phyloP scores from a whole-genome alignment of 208 protist species.

The Acanthamoeba triangularis region DNA sequence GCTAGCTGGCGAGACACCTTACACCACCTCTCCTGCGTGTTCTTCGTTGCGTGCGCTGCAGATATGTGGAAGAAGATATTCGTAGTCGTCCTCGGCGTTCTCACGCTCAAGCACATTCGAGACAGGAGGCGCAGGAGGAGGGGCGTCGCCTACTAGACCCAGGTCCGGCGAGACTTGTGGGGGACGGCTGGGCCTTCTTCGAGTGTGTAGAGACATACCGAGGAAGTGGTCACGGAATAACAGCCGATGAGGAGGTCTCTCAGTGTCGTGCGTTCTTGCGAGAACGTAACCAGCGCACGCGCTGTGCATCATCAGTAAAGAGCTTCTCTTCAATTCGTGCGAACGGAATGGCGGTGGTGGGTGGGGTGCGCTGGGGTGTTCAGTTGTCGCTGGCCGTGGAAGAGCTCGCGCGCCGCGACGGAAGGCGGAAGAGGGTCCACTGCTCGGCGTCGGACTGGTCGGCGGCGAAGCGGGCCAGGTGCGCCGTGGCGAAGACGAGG shows the following conservation, averaged over 20 bases:
- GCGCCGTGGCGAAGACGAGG: conserved; percentile 20
- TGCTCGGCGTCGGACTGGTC: conserved; percentile 38
- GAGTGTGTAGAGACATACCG: neutral
- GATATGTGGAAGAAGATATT: conserved; percentile 32
- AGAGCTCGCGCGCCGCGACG: neutral
- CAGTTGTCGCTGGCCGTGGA: neutral
- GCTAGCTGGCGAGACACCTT: neutral
- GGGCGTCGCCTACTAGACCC: neutral
- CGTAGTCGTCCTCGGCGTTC: conserved; percentile 1
- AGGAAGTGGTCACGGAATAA: neutral
- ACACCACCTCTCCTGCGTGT: neutral
- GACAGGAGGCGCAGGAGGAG: conserved; percentile 9
- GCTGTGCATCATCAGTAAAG: too few relatives aligned
- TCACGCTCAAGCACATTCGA: conserved; percentile 41
- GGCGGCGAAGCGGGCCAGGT: conserved; percentile 32
- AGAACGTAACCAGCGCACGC: too few relatives aligned
- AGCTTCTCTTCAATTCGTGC: too few relatives aligned
- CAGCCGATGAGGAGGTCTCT: neutral
- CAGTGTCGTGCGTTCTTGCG: neutral
- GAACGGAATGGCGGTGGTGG: too few relatives aligned
- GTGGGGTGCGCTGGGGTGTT: neutral
- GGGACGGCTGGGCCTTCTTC: too few relatives aligned
- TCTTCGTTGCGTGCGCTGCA: neutral
- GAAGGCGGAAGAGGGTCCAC: conserved; percentile 21
- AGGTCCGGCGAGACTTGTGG: neutral